Evolutionary conservation across 148 eudicot species (phyloP).

Genomic region (Polygonum maritimum): DNA sequence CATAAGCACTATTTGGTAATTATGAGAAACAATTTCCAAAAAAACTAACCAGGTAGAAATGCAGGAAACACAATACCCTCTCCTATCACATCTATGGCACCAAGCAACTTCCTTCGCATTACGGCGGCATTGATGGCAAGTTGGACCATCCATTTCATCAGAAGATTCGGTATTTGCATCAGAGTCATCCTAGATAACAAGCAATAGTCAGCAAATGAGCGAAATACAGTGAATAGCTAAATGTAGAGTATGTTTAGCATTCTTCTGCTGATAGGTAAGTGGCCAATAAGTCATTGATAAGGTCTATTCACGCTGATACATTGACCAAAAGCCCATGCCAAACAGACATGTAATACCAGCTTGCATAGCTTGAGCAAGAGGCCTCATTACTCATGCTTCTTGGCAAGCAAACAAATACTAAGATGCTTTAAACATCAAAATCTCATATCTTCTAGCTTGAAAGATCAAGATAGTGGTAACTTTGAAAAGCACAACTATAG

Average conservation of each 20-base stretch:
- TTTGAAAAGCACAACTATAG: background rate
- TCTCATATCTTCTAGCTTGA: background rate
- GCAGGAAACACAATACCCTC: constrained; percentile 83
- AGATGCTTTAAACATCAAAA: background rate
- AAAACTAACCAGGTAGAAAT: constrained; percentile 58
- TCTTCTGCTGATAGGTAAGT: background rate
- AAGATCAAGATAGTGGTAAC: background rate
- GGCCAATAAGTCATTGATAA: background rate
- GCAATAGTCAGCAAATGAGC: background rate
- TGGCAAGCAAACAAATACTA: background rate
- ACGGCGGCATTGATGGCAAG: constrained; percentile 83
- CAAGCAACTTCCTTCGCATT: constrained; percentile 44
- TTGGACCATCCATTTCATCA: constrained; percentile 53
- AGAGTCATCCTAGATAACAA: constrained; percentile 45
- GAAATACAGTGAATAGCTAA: background rate
- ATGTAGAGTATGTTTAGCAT: background rate
- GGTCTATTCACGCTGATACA: background rate
- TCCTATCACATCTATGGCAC: constrained; percentile 84
- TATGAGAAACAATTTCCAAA: background rate
- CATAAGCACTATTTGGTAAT: background rate
- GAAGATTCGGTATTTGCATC: constrained; percentile 65
- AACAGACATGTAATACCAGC: background rate
- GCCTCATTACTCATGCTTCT: background rate
- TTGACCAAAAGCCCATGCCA: background rate
- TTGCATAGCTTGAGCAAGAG: background rate